Evolutionary conservation across 2,329 filamentous ascomycete genomes (phyloP).

Genomic region (Diplodia corticola): DNA sequence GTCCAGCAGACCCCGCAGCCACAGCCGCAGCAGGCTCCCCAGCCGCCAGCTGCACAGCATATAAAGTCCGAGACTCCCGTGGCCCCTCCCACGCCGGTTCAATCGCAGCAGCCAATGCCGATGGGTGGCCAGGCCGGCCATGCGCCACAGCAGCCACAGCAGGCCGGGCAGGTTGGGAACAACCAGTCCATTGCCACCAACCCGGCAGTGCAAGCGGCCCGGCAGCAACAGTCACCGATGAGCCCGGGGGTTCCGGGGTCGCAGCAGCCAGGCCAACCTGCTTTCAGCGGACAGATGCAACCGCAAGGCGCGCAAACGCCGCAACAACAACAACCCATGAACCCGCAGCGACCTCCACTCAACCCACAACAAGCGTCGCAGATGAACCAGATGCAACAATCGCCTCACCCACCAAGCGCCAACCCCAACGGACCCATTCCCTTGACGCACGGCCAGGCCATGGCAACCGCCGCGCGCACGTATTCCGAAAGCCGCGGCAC

Average conservation of each 20-base stretch:
- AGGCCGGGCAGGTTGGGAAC: slow-evolving; percentile 25
- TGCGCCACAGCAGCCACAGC: slow-evolving; percentile 31
- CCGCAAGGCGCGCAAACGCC: slow-evolving; percentile 5
- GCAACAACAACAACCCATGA: slow-evolving; percentile 15
- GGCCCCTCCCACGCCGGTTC: slow-evolving; percentile 11
- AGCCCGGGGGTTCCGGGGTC: slow-evolving; percentile 25
- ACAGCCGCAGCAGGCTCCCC: slow-evolving; percentile 29
- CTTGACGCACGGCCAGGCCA: slow-evolving; percentile 48
- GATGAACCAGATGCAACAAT: slow-evolving; percentile 34
- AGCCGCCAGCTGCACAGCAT: slow-evolving; percentile 29
- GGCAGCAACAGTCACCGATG: slow-evolving; percentile 18
- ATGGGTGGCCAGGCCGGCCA: slow-evolving; percentile 22
- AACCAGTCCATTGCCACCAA: slow-evolving; percentile 23
- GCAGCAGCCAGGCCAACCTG: slow-evolving; percentile 30
- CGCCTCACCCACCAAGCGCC: slow-evolving; percentile 41
- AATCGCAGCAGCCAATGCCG: slow-evolving; percentile 28
- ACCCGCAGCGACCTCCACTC: slow-evolving; percentile 21
- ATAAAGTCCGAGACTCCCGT: slow-evolving; percentile 25
- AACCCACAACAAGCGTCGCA: slow-evolving; percentile 23
- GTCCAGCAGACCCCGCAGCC: slow-evolving; percentile 24
- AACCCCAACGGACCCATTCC: slow-evolving; percentile 34
- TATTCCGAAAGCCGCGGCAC: slow-evolving; percentile 38
- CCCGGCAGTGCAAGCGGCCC: slow-evolving; percentile 15
- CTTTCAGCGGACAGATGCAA: slow-evolving; percentile 9
- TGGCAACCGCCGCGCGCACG: slow-evolving; percentile 43